Evolutionary conservation across 768 basidiomycete species (phyloP).

Genomic region (Pleurotus giganteus): DNA sequence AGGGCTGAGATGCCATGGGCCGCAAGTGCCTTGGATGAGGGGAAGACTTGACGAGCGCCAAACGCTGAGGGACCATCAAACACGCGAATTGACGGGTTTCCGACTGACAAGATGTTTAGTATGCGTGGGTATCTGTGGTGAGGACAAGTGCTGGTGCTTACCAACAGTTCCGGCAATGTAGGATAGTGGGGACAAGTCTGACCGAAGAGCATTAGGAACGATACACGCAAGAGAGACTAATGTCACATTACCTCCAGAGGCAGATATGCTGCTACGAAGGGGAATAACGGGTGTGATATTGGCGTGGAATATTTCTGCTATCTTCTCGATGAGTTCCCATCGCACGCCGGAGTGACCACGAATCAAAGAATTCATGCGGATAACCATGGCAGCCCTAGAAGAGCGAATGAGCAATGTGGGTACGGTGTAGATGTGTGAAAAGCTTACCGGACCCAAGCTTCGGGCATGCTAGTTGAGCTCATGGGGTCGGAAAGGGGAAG

Average conservation of each 20-base stretch:
- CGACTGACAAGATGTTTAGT: slow-evolving; percentile 29
- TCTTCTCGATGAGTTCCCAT: slow-evolving; percentile 76
- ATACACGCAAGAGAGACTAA: slow-evolving; percentile 8
- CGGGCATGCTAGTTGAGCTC: slow-evolving; percentile 72
- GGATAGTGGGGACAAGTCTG: slow-evolving; percentile 76
- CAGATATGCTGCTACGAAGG: slow-evolving; percentile 78
- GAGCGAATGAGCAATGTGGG: neutral
- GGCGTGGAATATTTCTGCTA: slow-evolving; percentile 67
- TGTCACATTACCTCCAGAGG: slow-evolving; percentile 62
- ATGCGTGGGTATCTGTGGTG: neutral
- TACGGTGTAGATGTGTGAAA: neutral
- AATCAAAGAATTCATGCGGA: slow-evolving; percentile 87
- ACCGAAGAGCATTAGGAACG: slow-evolving; percentile 5
- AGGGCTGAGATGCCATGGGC: slow-evolving; percentile 63
- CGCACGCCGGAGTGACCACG: slow-evolving; percentile 87
- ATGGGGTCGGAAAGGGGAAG: slow-evolving; percentile 74
- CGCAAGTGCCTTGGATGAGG: slow-evolving; percentile 55
- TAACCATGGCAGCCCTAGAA: slow-evolving; percentile 63
- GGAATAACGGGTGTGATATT: slow-evolving; percentile 81
- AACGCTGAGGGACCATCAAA: slow-evolving; percentile 53
- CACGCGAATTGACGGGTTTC: slow-evolving; percentile 77
- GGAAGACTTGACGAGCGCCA: slow-evolving; percentile 47
- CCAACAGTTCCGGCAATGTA: slow-evolving; percentile 79
- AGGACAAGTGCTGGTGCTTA: neutral
- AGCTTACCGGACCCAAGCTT: slow-evolving; percentile 69